Evolutionary conservation across 495 filamentous ascomycete species (phyloP).

Genomic region (Hypoxylon perforatum): DNA sequence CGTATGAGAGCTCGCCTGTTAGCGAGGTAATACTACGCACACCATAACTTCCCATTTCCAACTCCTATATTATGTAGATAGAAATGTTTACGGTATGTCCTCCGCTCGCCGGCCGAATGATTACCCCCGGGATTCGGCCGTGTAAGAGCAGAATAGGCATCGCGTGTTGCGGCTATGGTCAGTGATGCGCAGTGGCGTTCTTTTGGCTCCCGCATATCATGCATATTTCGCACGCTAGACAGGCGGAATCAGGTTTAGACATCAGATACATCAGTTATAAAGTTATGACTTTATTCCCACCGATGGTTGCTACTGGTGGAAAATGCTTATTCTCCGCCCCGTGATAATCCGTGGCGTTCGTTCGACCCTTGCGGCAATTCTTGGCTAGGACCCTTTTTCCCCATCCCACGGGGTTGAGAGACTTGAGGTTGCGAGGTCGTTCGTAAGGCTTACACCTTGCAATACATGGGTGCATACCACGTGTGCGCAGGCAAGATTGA

Average conservation of each 20-base stretch:
- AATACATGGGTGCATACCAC: slow-evolving; percentile 22
- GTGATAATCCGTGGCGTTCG: slow-evolving; percentile 4
- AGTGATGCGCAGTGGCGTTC: not conserved
- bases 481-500: slow-evolving; percentile 31
- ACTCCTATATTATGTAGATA: not conserved
- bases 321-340: not conserved
- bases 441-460: slow-evolving; percentile 18
- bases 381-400: slow-evolving; percentile 8
- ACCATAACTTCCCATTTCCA: no score
- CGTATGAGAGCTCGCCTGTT: no score
- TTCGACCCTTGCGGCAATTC: slow-evolving; percentile 32
- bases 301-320: slow-evolving; percentile 5
- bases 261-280: not conserved
- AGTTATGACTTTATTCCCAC: slow-evolving; percentile 13
- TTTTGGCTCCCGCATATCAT: slow-evolving; percentile 7
- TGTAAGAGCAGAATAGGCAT: not conserved
- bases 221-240: not conserved
- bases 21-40: no score
- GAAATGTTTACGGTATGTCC: not conserved
- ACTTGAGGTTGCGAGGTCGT: slow-evolving; percentile 4
- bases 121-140: not conserved
- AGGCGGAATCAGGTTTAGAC: slow-evolving; percentile 1
- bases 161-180: slow-evolving; percentile 1
- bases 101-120: not conserved
- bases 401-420: slow-evolving; percentile 7